phyloP scores from a whole-genome alignment of 805 yeast genomes.

The Tetrapisispora taiwanensis region DNA sequence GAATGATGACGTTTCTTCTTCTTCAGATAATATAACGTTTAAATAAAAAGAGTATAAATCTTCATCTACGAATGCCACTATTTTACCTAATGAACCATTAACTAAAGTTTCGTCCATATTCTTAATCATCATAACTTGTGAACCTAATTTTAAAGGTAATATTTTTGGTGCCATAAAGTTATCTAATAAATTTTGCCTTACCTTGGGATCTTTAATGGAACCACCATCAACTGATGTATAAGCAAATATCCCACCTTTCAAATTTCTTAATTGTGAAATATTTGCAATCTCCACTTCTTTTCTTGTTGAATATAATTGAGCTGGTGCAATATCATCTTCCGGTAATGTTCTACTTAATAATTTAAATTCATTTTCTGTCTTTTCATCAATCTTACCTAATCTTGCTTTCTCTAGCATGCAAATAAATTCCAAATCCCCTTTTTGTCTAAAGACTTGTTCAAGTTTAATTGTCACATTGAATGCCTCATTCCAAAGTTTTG shows the following conservation, averaged over 20 bases:
- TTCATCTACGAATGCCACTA: slow-evolving; percentile 47
- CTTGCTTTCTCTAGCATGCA: slow-evolving; percentile 69
- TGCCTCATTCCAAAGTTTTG: slow-evolving; percentile 48
- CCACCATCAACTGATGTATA: slow-evolving; percentile 53
- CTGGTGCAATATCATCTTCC: slow-evolving; percentile 55
- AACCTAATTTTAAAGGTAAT: slow-evolving; percentile 51
- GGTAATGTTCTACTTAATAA: slow-evolving; percentile 43
- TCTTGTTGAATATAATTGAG: slow-evolving; percentile 66
- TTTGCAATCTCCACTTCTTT: slow-evolving; percentile 67
- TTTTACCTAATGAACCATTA: slow-evolving; percentile 68
- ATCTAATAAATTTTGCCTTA: slow-evolving; percentile 38
- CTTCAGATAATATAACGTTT: slow-evolving; percentile 13
- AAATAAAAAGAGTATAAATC: slow-evolving; percentile 37
- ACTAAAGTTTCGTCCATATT: slow-evolving; percentile 64
- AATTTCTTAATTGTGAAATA: slow-evolving; percentile 34
- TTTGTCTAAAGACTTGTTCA: slow-evolving; percentile 62
- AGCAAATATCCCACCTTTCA: slow-evolving; percentile 36
- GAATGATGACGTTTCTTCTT: slow-evolving; percentile 8
- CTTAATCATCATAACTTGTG: slow-evolving; percentile 78
- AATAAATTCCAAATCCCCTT: slow-evolving; percentile 59
- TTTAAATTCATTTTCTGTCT: slow-evolving; percentile 40
- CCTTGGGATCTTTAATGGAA: slow-evolving; percentile 30
- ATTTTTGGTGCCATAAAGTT: slow-evolving; percentile 55
- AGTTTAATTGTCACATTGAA: slow-evolving; percentile 49
- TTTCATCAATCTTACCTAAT: slow-evolving; percentile 44